Conservation (phyloP, 805 yeast genomes). For the Ogataea chonburiensis region DNA sequence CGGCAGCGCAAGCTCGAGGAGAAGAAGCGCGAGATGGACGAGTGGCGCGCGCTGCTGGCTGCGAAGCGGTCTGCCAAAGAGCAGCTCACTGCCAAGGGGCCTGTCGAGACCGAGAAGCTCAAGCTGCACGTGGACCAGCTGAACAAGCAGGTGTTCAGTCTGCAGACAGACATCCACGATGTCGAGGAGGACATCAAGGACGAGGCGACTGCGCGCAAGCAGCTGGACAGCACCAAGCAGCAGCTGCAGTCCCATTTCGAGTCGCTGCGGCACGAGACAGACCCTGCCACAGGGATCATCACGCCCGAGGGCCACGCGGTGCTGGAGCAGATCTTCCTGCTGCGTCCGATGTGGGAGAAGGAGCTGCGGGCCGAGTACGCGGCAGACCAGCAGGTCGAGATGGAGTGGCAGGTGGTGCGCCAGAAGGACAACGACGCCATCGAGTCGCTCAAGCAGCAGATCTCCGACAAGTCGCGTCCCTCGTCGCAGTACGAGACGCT, state of each 20-base stretch:
- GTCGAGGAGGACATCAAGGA: constrained; percentile 35
- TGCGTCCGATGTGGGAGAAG: constrained; percentile 34
- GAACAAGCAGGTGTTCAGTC: constrained; percentile 28
- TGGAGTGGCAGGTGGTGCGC: constrained; percentile 40
- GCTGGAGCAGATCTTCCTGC: constrained; percentile 23
- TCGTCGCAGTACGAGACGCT: constrained; percentile 21
- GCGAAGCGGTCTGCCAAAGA: constrained; percentile 24
- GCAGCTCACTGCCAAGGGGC: constrained; percentile 16
- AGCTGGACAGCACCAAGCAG: constrained; percentile 26
- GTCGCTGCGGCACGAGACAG: constrained; percentile 22
- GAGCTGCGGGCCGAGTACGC: constrained; percentile 31
- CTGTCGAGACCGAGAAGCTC: constrained; percentile 20
- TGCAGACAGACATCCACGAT: constrained; percentile 30
- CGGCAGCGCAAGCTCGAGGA: constrained; percentile 33
- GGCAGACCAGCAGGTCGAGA: constrained; percentile 36
- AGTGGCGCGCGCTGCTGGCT: constrained; percentile 34
- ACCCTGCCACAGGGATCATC: constrained; percentile 31
- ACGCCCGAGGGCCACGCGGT: constrained; percentile 28
- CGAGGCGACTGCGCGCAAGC: constrained; percentile 27
- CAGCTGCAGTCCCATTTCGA: constrained; percentile 27
- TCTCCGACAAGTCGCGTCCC: constrained; percentile 21
- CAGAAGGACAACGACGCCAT: constrained; percentile 36
- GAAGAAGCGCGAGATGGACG: constrained; percentile 34
- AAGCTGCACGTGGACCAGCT: constrained; percentile 26
- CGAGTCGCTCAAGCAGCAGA: constrained; percentile 25